These are phyloP conservation scores for Dentipellis sp. DNA, from an alignment of 768 basidiomycete genomes.

Conservation along the genomic window DNA sequence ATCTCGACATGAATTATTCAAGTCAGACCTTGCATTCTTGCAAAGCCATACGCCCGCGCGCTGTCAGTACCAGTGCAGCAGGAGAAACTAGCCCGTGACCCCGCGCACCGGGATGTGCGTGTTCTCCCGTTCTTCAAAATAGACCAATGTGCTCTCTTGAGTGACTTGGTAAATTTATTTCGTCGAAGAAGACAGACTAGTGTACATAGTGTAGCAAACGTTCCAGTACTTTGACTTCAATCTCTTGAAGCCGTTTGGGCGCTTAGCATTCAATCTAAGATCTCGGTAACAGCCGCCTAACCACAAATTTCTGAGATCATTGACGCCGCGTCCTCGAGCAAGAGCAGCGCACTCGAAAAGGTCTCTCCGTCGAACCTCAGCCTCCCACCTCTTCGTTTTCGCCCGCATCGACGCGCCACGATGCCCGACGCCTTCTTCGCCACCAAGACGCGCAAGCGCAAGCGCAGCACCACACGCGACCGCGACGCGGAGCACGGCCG, in stretches of 20 bases:
- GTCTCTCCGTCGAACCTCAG: too few relatives aligned
- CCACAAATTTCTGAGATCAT: not conserved
- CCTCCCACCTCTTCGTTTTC: not conserved
- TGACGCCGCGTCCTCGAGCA: not conserved
- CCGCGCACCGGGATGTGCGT: too few relatives aligned
- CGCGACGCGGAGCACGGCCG: slow-evolving; percentile 23
- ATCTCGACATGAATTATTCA: too few relatives aligned
- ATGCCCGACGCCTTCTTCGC: slow-evolving; percentile 88
- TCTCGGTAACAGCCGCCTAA: not conserved
- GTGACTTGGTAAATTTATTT: too few relatives aligned
- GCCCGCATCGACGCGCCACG: not conserved
- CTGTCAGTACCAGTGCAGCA: too few relatives aligned
- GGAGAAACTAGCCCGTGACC: too few relatives aligned
- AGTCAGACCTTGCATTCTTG: too few relatives aligned
- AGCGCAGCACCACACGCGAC: slow-evolving; percentile 32
- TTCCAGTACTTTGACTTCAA: not conserved
- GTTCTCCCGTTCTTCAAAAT: too few relatives aligned
- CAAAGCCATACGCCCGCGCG: too few relatives aligned
- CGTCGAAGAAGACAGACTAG: too few relatives aligned
- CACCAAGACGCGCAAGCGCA: slow-evolving; percentile 54
- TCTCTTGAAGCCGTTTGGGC: not conserved
- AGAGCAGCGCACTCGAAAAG: not conserved
- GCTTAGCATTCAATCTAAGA: not conserved
- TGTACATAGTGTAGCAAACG: too few relatives aligned
- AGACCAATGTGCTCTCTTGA: too few relatives aligned